Evolutionary conservation across 257 asterid genomes (phyloP).

Genomic region (Eucommia ulmoides): DNA sequence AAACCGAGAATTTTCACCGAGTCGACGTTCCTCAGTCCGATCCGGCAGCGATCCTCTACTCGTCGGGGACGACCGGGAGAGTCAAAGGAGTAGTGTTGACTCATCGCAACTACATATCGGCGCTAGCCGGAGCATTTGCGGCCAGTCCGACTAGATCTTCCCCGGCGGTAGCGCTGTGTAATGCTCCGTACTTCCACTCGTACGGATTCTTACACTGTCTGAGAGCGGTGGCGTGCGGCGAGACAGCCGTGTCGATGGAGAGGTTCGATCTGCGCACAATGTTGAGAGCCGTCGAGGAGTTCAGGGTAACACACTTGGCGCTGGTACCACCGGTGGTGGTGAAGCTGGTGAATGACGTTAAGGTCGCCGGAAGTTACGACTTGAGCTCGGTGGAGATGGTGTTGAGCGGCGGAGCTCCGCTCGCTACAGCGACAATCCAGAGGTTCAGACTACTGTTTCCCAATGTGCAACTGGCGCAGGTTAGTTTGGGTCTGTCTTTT

Average conservation of each 20-base stretch:
- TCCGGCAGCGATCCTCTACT: not conserved
- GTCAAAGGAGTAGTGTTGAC: not conserved
- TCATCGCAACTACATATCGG: not conserved
- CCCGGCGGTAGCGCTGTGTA: not conserved
- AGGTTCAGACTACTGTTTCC: slow-evolving; percentile 28
- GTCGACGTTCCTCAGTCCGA: not conserved
- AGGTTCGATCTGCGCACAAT: slow-evolving; percentile 33
- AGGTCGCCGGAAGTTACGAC: slow-evolving; percentile 9
- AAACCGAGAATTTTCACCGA: not conserved
- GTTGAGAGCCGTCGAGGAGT: slow-evolving; percentile 37
- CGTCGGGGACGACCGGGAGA: not conserved
- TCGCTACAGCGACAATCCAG: slow-evolving; percentile 22
- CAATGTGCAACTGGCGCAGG: slow-evolving; percentile 26
- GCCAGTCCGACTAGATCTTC: not conserved
- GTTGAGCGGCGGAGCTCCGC: slow-evolving; percentile 42
- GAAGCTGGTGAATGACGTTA: slow-evolving; percentile 30
- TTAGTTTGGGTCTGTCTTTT: no score
- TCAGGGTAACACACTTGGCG: slow-evolving; percentile 27
- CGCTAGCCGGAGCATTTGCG: not conserved
- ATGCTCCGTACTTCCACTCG: not conserved
- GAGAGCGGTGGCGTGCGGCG: slow-evolving; percentile 38
- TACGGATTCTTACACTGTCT: slow-evolving; percentile 28
- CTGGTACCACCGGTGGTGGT: slow-evolving; percentile 48
- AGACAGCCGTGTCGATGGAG: slow-evolving; percentile 38
- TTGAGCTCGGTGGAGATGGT: slow-evolving; percentile 36